Percentiles rank a stretch among this genome's conserved stretches.
These are phyloP conservation scores for Nothophytophthora sp. DNA, from an alignment of 352 stramenopile genomes.

Conservation along the genomic window DNA sequence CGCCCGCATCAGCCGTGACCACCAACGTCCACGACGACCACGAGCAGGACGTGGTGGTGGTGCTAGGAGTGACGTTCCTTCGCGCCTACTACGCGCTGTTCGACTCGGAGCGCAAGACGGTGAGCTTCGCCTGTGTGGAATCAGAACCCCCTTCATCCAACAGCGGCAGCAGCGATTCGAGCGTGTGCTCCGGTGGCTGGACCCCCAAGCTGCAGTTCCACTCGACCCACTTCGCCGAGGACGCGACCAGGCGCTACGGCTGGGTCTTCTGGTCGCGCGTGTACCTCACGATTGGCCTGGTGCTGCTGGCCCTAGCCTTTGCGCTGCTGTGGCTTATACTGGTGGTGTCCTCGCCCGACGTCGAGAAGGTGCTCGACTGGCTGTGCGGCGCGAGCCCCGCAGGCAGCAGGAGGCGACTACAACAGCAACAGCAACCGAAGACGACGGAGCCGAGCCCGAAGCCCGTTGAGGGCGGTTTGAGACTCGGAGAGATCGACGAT, in stretches of 20 bases:
- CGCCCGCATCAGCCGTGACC: conserved; percentile 9
- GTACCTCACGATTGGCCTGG: conserved; percentile 28
- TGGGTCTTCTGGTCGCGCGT: conserved; percentile 43
- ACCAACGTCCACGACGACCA: conserved; percentile 8
- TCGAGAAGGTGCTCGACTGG: conserved; percentile 24
- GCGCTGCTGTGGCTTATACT: conserved; percentile 40
- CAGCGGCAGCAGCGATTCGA: background rate
- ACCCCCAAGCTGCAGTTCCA: conserved; percentile 44
- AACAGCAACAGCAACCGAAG: conserved; percentile 1
- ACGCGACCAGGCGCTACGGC: conserved; percentile 17
- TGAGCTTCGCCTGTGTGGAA: conserved; percentile 56
- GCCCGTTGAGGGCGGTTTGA: background rate
- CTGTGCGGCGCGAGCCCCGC: conserved; percentile 15
- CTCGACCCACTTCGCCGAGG: conserved; percentile 23
- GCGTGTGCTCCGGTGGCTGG: conserved; percentile 30
- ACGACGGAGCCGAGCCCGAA: too few species aligned
- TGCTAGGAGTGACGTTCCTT: conserved; percentile 67
- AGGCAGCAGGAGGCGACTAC: conserved; percentile 4
- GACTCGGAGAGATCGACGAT: background rate
- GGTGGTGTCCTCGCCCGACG: conserved; percentile 23
- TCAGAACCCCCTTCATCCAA: background rate
- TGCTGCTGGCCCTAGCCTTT: conserved; percentile 36
- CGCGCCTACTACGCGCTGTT: conserved; percentile 73
- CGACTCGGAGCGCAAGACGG: conserved; percentile 35
- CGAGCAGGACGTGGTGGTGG: conserved; percentile 34